A percentile compares a stretch with the other conserved stretches of the same genome.
phyloP scores from a whole-genome alignment of 2,329 filamentous ascomycete genomes.

The Pyrenophora graminea region DNA sequence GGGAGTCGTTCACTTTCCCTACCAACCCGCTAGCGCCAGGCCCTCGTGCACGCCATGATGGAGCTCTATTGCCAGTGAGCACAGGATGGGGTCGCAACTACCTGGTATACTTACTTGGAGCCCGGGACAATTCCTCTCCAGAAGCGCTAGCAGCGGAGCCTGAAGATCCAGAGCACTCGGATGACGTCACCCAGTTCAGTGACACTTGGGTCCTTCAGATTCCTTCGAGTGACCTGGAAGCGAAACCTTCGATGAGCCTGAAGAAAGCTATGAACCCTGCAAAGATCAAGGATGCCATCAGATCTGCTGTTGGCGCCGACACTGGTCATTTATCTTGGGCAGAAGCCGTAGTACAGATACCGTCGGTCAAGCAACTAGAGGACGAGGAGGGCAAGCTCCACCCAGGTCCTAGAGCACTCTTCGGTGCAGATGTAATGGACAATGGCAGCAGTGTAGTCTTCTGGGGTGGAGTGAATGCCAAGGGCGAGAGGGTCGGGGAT shows the following conservation, averaged over 20 bases:
- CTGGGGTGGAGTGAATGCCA: constrained; percentile 52
- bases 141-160: background rate
- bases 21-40: constrained; percentile 51
- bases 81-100: constrained; percentile 53
- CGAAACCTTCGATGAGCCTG: constrained; percentile 26
- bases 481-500: constrained; percentile 50
- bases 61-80: constrained; percentile 47
- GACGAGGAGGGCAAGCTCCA: constrained; percentile 50
- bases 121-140: constrained; percentile 12
- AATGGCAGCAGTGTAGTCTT: constrained; percentile 45
- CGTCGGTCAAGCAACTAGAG: constrained; percentile 35
- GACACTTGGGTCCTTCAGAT: constrained; percentile 54
- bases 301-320: constrained; percentile 47
- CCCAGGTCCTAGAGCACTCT: constrained; percentile 50
- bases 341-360: constrained; percentile 48
- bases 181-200: constrained; percentile 40
- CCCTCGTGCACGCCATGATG: constrained; percentile 46
- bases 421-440: constrained; percentile 48
- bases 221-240: constrained; percentile 41
- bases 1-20: constrained; percentile 49
- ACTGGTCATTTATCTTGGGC: constrained; percentile 50
- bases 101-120: constrained; percentile 51
- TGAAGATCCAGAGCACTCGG: constrained; percentile 13
- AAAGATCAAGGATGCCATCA: constrained; percentile 51
- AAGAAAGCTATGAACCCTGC: constrained; percentile 48